These are phyloP conservation scores for Thozetella sp. DNA, from an alignment of 495 filamentous ascomycete genomes.

Conservation along the genomic window DNA sequence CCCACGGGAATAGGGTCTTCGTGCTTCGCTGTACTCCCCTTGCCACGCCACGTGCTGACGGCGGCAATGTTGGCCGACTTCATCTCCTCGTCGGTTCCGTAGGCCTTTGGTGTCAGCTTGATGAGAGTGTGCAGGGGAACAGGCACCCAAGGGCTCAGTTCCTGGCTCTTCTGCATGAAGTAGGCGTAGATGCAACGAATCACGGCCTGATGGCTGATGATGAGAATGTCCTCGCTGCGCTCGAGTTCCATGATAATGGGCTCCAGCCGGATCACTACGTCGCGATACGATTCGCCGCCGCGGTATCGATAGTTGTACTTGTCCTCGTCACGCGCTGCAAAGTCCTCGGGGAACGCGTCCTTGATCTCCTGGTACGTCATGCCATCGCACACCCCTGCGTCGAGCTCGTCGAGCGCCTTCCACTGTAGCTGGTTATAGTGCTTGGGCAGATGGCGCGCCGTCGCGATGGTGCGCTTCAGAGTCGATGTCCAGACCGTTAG, in stretches of 20 bases:
- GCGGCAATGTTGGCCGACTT: conserved; percentile 90
- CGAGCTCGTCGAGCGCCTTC: conserved; percentile 97
- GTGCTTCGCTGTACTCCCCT: conserved; percentile 83
- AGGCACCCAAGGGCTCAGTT: conserved; percentile 94
- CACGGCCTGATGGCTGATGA: conserved; percentile 97
- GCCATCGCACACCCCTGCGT: conserved; percentile 94
- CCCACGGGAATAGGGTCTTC: conserved; percentile 48
- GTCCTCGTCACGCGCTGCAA: conserved; percentile 90
- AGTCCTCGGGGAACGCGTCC: conserved; percentile 88
- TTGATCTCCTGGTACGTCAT: conserved; percentile 94
- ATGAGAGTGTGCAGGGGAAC: conserved; percentile 90
- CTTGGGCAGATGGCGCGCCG: conserved; percentile 75
- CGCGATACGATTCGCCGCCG: conserved; percentile 94
- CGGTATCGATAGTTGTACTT: conserved; percentile 99
- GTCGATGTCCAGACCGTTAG: conserved; percentile 98
- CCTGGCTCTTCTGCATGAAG: conserved; percentile 95
- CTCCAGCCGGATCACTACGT: conserved; percentile 95
- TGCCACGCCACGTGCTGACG: conserved; percentile 91
- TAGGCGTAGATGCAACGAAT: conserved; percentile 97
- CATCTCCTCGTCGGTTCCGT: conserved; percentile 83
- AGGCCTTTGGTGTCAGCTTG: conserved; percentile 93
- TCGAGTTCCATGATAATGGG: conserved; percentile 99
- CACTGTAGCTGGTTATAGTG: conserved; percentile 91
- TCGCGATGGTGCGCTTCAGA: conserved; percentile 87
- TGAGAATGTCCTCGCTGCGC: conserved; percentile 92